Evolutionary conservation across 192 early-diverging fungal species (phyloP), one percentile per base, ranked within the genome.

Genomic region (Diversispora eburnea): DNA sequence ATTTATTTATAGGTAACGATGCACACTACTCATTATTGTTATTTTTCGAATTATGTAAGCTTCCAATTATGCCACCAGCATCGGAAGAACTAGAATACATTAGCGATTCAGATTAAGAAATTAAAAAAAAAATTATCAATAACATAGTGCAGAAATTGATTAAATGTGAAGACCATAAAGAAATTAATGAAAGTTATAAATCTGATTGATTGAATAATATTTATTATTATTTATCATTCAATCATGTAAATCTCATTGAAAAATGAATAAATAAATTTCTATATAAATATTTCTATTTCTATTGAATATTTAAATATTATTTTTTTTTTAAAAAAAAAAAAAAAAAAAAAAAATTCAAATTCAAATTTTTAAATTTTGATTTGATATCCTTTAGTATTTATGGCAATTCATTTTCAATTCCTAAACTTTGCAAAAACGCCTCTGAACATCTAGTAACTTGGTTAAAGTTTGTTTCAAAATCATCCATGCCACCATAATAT

Each of bases 401-500:
- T 45, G 17, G 3, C 10, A n/a, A 45, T 6, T 43, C 9, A 43
- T 0, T 76, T 47, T 81, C 70, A 25, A 75, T 75, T 19, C 79
- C 88, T 60, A 92, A 78, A 54, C 77, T 68, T 62, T 85, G 77
- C 62, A 95, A 75, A 68, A 95, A 91, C 0, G 85, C 91, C 54
- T 88, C 82, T 42, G 89, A 91, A 60, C 86, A 86, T 69, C 92
- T 74, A 8, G 81, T 78, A 12, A 91, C 88, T 75, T 95, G 94
- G 56, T 83, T 71, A 83, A 91, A 94, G 75, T 93, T 93, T 45
- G 77, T 72, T 52, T 94, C 90, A 80, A 93, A 95, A 7, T 91
- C 92, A 39, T 89, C 87, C 0, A 71, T 73, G 2, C 88, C 85
- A 42, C 90, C 88, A 74, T 91, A 91, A 72, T 91, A 91, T 10